Base-by-base conservation (phyloP, 345 rosid genomes). In the Barbarea vulgaris region DNA sequence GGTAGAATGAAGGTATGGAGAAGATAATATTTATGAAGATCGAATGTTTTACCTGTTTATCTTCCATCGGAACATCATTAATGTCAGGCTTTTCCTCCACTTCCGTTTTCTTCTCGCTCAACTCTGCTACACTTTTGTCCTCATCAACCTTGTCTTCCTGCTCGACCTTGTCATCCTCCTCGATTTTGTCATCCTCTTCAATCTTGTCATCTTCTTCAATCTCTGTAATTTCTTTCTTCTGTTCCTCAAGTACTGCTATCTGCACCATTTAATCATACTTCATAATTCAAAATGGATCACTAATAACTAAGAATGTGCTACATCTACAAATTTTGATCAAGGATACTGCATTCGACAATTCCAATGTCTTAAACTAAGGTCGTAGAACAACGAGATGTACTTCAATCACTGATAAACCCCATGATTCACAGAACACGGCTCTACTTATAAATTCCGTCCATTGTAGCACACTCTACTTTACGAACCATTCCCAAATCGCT, bases 51-150 rank as follows among this genome's bases (percentile, higher is more conserved):
- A 94, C 97, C 97, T 87, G 87, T 64, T 44, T 83, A 73, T 87
- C 89, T 55, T 88, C 98, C 91, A 86, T 44, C 0, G 92, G 96
- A 8, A 79, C 53, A 58, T 89, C 90, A 70, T 91, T 90, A 14
- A 87, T 90, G 67, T 94, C 92, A 12, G 97, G 97, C 73, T 94
- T 90, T 70, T 85, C 95, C 55, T 85, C 89, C 44, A 81, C 50
- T 19, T 64, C 82, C 6, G 64, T 76, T 62, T 25, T 75, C 79
- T 72, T 81, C 31, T 85, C 52, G 70, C 73, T 80, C 51, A 76
- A 78, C 51, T 83, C 90, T 14, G 17, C 78, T 25, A 69, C 67
- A 73, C 15, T 76, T 51, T 21, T 39, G 9, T 51, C 74, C 6
- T 60, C 73, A 0, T 34, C 60, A 34, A 55, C 28, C 51, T 74